Evolutionary conservation across 768 basidiomycete genomes (phyloP).

Genomic region (Suillus americanus): DNA sequence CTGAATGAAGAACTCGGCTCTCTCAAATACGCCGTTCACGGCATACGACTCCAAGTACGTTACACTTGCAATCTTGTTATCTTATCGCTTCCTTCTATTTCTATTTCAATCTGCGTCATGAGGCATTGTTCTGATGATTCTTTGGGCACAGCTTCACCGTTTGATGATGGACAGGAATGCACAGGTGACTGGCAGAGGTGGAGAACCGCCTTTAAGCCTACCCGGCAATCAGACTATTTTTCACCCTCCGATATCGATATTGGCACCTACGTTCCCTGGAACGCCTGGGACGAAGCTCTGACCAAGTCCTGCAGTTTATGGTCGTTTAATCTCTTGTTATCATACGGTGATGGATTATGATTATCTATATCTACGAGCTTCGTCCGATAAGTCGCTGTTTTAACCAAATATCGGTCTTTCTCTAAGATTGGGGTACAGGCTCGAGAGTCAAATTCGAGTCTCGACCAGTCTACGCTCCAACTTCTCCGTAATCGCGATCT

Average conservation of each 20-base stretch:
- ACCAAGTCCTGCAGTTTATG: background rate
- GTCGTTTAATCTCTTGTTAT: background rate
- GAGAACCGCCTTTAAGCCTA: conserved; percentile 23
- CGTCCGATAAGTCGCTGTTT: background rate
- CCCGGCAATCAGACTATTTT: conserved; percentile 22
- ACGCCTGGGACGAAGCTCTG: conserved; percentile 33
- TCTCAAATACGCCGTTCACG: conserved; percentile 67
- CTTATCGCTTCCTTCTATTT: conserved; percentile 12
- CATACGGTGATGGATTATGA: background rate
- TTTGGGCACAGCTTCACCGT: conserved; percentile 49
- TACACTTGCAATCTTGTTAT: background rate
- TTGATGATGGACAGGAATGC: conserved; percentile 79
- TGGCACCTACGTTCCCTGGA: conserved; percentile 29
- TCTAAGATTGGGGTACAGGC: background rate
- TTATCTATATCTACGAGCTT: background rate
- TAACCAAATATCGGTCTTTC: background rate
- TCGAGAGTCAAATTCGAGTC: background rate
- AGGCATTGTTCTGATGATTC: conserved; percentile 11
- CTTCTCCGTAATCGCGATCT: conserved; percentile 3
- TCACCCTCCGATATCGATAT: conserved; percentile 25
- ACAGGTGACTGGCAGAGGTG: conserved; percentile 47
- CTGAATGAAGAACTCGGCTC: conserved; percentile 73
- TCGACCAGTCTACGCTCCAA: background rate
- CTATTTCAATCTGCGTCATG: conserved; percentile 3
- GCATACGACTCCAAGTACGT: conserved; percentile 75